A percentile compares a stretch with the other conserved stretches of the same genome.
Evolutionary conservation across 1,284 basidiomycete species (phyloP).

Genomic region (Trametes polyzona): DNA sequence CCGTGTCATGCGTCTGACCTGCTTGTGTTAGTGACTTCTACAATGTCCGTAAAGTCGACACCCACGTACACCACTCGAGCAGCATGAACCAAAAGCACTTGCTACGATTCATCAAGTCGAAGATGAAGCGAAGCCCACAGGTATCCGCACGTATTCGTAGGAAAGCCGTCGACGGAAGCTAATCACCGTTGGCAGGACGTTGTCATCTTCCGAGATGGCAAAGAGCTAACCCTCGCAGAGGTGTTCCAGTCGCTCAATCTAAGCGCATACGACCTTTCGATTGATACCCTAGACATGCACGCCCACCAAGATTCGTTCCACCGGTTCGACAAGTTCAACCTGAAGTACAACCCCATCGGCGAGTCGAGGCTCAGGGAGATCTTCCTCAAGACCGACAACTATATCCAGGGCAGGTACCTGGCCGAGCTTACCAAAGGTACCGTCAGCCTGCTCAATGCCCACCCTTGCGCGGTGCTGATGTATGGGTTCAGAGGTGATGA

Average conservation of each 20-base stretch:
- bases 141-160: too few species aligned
- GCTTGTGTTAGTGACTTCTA: conserved; percentile 86
- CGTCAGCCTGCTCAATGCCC: neutral
- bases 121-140: conserved; percentile 85
- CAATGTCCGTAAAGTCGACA: conserved; percentile 98
- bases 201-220: conserved; percentile 94
- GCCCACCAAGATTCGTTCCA: conserved; percentile 98
- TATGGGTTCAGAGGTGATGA: conserved; percentile 82
- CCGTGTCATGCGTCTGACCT: neutral
- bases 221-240: conserved; percentile 87
- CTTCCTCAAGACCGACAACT: conserved; percentile 98
- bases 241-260: conserved; percentile 96
- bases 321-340: conserved; percentile 95
- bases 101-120: conserved; percentile 98
- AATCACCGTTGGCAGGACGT: conserved; percentile 66
- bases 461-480: neutral
- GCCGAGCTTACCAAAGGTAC: conserved; percentile 92
- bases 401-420: conserved; percentile 89
- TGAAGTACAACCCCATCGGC: conserved; percentile 94
- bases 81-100: conserved; percentile 99
- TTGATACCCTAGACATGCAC: conserved; percentile 99
- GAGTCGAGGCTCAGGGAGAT: conserved; percentile 96
- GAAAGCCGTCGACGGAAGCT: too few species aligned
- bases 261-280: conserved; percentile 97
- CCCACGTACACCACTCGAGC: conserved; percentile 98